Evolutionary conservation across 176 grass and related monocot species (phyloP).

Genomic region (Elymus sibiricus): DNA sequence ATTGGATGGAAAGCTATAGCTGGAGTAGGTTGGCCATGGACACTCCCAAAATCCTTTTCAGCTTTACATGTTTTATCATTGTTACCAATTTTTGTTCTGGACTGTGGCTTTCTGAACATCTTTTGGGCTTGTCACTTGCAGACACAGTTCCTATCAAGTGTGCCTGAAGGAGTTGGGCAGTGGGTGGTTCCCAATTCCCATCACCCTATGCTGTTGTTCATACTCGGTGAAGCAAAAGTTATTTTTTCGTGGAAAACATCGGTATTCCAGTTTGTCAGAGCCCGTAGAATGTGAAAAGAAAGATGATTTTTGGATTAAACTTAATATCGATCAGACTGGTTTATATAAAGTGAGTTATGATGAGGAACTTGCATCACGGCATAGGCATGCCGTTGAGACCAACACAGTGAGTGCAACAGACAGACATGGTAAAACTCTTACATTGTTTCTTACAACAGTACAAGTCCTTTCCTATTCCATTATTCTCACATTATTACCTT

Average conservation of each 20-base stretch:
- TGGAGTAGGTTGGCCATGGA: conserved; percentile 57
- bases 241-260: conserved; percentile 48
- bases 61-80: neutral
- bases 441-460: conserved; percentile 2
- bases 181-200: conserved; percentile 63
- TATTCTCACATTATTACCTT: conserved; percentile 27
- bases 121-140: conserved; percentile 38
- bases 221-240: conserved; percentile 71
- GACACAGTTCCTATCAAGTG: conserved; percentile 83
- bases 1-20: conserved; percentile 47
- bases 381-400: conserved; percentile 60
- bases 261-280: conserved; percentile 42
- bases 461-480: neutral
- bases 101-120: conserved; percentile 1
- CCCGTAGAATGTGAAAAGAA: conserved; percentile 34
- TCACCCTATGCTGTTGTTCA: conserved; percentile 74
- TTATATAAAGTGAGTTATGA: conserved; percentile 91
- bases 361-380: conserved; percentile 57
- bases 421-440: conserved; percentile 66
- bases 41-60: neutral
- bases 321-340: conserved; percentile 82
- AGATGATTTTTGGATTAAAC: conserved; percentile 62
- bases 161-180: conserved; percentile 52
- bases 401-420: conserved; percentile 69
- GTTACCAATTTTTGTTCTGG: neutral